Conservation (phyloP, 495 filamentous ascomycete species). For the Diplogelasinospora grovesii region DNA sequence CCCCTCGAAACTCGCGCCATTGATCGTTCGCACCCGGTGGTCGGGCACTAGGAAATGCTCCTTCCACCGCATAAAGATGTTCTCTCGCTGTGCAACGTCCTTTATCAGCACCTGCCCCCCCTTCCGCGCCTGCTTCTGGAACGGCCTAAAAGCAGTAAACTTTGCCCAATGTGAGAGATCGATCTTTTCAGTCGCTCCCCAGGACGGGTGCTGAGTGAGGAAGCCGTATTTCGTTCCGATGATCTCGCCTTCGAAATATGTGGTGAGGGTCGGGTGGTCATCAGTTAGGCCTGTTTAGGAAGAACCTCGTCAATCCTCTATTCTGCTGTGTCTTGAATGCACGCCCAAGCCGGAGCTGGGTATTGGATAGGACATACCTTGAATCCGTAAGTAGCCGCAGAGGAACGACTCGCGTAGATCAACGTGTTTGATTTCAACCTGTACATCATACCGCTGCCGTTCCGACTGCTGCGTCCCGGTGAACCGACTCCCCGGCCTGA, state of each 20-base stretch:
- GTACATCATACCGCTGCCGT: conserved; percentile 83
- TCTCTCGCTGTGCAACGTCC: conserved; percentile 76
- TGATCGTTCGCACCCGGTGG: conserved; percentile 81
- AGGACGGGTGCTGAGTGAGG: conserved; percentile 77
- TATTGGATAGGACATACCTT: conserved; percentile 55
- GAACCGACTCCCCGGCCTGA: conserved; percentile 85
- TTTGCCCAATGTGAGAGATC: conserved; percentile 92
- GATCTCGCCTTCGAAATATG: conserved; percentile 98
- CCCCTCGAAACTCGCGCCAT: conserved; percentile 92
- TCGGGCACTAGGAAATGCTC: conserved; percentile 97
- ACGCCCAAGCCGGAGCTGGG: not conserved
- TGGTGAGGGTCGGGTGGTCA: conserved; percentile 92
- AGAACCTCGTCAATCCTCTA: not conserved
- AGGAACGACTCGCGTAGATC: conserved; percentile 92
- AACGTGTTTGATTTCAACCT: conserved; percentile 95
- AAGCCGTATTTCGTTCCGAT: conserved; percentile 94
- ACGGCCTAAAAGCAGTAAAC: conserved; percentile 78
- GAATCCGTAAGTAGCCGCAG: conserved; percentile 91
- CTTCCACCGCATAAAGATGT: conserved; percentile 99
- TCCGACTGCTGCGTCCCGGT: conserved; percentile 88
- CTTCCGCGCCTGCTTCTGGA: conserved; percentile 66
- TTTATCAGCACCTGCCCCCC: conserved; percentile 42
- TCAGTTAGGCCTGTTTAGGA: conserved; percentile 69
- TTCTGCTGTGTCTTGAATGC: too few species aligned
- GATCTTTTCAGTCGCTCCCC: conserved; percentile 89